Base-by-base conservation (phyloP, 1,284 basidiomycete genomes). In the Puccinia coronata region DNA sequence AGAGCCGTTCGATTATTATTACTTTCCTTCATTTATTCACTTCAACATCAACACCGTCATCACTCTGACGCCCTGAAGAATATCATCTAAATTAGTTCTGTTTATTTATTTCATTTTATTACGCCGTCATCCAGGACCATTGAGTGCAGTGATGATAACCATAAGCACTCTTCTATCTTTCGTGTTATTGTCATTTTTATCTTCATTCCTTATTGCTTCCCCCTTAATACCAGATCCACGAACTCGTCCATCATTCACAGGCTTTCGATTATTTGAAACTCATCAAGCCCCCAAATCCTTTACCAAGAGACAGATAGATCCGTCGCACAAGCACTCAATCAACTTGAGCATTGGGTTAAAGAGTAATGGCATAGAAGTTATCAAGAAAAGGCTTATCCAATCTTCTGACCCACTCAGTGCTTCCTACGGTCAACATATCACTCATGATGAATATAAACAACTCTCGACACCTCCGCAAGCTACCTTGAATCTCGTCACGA, bases 271-370 rank as follows among this genome's bases (percentile, higher is more conserved):
- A 5, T 65, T 76, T 23, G 74, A 76, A 59, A 43, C 59, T 20
- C 74, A 76, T 51, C 74, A 31, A 16, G 74, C 59, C 11, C 74
- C 74, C 16, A 51, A 18, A 31, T 51, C 74, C 3, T 76, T 49
- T 28, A 76, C 57, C 41, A 76, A 76, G 43, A 63, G 53, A 23
- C 41, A 61, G 36, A 61, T 63, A 11, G 39, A 36, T 5, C 59
- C 23, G 18, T 49, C 53, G 23, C 74, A 65, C 41, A 63, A 63
- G 28, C 74, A 76, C 28, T 47, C 55, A 8, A 8, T 76, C 14
- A 51, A 61, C 59, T 39, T 76, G 39, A 61, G 51, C 34, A 76
- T 76, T 18, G 74, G 25, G 9, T 20, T 76, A 25, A 76, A 76
- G 43, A 76, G 57, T 76, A 14, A 25, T 39, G 55, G 57, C 3